Evolutionary conservation across 176 grass and related monocot genomes (phyloP).

Genomic region (Puya raimondii): DNA sequence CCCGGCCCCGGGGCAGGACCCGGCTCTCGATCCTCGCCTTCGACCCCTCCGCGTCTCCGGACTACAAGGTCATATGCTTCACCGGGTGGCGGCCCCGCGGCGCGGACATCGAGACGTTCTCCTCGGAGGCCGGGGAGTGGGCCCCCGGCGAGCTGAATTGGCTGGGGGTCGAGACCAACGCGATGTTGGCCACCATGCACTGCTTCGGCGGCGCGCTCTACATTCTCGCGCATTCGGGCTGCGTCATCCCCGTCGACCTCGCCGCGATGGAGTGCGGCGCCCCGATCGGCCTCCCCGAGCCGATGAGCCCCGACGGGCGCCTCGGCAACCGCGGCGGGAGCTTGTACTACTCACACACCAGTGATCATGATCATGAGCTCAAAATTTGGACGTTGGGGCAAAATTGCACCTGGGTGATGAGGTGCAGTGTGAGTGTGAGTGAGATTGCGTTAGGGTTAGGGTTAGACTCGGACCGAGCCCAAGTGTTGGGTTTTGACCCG

Average conservation of each 20-base stretch:
- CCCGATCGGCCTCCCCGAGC: slow-evolving; percentile 53
- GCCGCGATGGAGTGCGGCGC: slow-evolving; percentile 28
- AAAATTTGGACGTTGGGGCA: slow-evolving; percentile 48
- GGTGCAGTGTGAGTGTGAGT: slow-evolving; percentile 38
- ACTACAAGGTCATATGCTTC: slow-evolving; percentile 69
- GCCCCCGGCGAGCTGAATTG: slow-evolving; percentile 37
- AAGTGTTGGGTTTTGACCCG: slow-evolving; percentile 72
- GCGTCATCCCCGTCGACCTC: slow-evolving; percentile 52
- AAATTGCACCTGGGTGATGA: slow-evolving; percentile 29
- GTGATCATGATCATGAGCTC: slow-evolving; percentile 33
- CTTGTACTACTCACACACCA: slow-evolving; percentile 45
- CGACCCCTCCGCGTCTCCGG: slow-evolving; percentile 39
- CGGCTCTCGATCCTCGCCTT: slow-evolving; percentile 69
- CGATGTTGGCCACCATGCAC: slow-evolving; percentile 81
- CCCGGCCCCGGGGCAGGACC: slow-evolving; percentile 25
- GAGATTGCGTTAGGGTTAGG: slow-evolving; percentile 25
- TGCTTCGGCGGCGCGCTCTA: slow-evolving; percentile 46
- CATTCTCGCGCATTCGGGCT: slow-evolving; percentile 63
- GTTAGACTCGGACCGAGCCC: slow-evolving; percentile 1
- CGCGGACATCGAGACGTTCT: slow-evolving; percentile 67
- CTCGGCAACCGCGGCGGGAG: slow-evolving; percentile 46
- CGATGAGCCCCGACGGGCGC: slow-evolving; percentile 41
- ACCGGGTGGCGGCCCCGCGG: slow-evolving; percentile 35
- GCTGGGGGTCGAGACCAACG: slow-evolving; percentile 42
- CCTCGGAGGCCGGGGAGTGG: slow-evolving; percentile 42